Evolutionary conservation across 345 rosid genomes (phyloP).

Genomic region (Balakata baccata): DNA sequence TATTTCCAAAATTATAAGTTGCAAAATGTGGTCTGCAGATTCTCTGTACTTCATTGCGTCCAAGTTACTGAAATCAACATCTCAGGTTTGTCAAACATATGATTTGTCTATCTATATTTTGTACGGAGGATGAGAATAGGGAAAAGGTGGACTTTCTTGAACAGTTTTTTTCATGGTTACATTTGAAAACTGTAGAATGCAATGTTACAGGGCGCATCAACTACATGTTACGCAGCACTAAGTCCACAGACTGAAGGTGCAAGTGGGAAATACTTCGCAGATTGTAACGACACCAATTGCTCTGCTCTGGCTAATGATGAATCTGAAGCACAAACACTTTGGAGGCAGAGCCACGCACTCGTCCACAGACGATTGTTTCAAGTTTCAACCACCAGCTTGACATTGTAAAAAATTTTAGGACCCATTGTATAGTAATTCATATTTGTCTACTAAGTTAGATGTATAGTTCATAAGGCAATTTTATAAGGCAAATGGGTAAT

Average conservation of each 20-base stretch:
- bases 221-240: conserved; percentile 86
- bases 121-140: background rate
- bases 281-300: conserved; percentile 70
- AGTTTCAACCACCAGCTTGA: conserved; percentile 13
- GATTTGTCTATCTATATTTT: too few relatives aligned
- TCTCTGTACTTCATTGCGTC: conserved; percentile 84
- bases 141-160: background rate
- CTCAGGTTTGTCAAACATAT: conserved; percentile 51
- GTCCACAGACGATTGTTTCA: conserved; percentile 40
- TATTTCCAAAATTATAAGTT: background rate
- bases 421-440: background rate
- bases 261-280: conserved; percentile 79
- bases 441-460: background rate
- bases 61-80: conserved; percentile 69
- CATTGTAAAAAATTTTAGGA: conserved; percentile 6
- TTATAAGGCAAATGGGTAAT: background rate
- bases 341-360: conserved; percentile 52
- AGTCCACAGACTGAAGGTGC: conserved; percentile 56
- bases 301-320: conserved; percentile 79
- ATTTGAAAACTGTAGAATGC: too few relatives aligned
- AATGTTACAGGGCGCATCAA: conserved; percentile 74
- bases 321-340: conserved; percentile 53
- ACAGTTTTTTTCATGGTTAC: background rate
- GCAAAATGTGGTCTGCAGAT: conserved; percentile 48
- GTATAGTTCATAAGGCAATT: background rate